phyloP scores from a whole-genome alignment of 495 filamentous ascomycete species.

The Podospora pseudocomata region DNA sequence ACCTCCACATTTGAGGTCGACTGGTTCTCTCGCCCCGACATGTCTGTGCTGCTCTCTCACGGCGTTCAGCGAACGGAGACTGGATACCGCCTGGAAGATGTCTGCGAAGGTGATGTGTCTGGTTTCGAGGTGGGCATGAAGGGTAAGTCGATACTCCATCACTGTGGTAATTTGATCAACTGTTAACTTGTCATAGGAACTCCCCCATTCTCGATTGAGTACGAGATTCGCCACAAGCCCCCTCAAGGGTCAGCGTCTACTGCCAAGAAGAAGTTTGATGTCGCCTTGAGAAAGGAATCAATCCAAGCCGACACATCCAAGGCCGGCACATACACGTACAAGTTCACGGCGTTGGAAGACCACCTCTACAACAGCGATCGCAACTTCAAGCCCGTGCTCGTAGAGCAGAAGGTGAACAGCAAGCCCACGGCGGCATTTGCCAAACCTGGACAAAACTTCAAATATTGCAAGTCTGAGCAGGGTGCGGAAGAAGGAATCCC shows the following conservation, averaged over 20 bases:
- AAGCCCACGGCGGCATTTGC: slow-evolving; percentile 75
- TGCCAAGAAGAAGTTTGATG: slow-evolving; percentile 63
- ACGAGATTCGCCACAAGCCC: slow-evolving; percentile 68
- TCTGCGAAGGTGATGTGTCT: slow-evolving; percentile 94
- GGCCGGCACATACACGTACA: slow-evolving; percentile 80
- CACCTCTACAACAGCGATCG: slow-evolving; percentile 75
- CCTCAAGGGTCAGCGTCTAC: slow-evolving; percentile 58
- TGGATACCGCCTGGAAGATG: slow-evolving; percentile 64
- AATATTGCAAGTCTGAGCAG: slow-evolving; percentile 84
- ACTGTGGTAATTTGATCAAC: not conserved
- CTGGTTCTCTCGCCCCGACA: slow-evolving; percentile 77
- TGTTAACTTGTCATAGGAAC: slow-evolving; percentile 44
- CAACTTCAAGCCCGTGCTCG: slow-evolving; percentile 57
- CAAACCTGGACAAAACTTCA: slow-evolving; percentile 90
- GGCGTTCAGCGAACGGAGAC: slow-evolving; percentile 47
- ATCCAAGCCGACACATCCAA: slow-evolving; percentile 80
- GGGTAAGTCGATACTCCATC: slow-evolving; percentile 47
- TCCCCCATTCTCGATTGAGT: slow-evolving; percentile 79
- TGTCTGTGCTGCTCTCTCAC: slow-evolving; percentile 61
- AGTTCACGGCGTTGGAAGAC: slow-evolving; percentile 75
- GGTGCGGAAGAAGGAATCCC: slow-evolving; percentile 80
- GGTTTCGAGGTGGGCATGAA: slow-evolving; percentile 72
- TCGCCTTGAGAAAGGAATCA: slow-evolving; percentile 64
- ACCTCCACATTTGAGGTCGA: slow-evolving; percentile 71
- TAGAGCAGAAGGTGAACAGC: slow-evolving; percentile 78